These are phyloP conservation scores for Leptodontidium sp. DNA, from an alignment of 2,329 filamentous ascomycete genomes.

Conservation along the genomic window DNA sequence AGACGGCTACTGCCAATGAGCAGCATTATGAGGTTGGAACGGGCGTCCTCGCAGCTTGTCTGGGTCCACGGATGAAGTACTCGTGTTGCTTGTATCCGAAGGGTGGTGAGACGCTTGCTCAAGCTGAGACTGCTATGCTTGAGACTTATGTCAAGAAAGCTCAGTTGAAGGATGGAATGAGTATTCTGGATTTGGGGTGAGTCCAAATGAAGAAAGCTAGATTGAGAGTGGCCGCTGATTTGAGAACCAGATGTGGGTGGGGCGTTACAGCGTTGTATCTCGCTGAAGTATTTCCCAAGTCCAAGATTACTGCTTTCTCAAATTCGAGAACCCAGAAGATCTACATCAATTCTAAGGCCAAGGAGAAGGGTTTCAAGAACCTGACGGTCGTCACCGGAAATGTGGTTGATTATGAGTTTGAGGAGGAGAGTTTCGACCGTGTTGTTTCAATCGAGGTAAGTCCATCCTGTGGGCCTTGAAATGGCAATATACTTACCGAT, in stretches of 20 bases:
- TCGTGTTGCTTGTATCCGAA: constrained; percentile 71
- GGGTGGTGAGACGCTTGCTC: constrained; percentile 67
- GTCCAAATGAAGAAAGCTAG: constrained; percentile 10
- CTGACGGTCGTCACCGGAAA: constrained; percentile 72
- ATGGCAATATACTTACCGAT: not conserved
- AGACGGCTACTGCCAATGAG: constrained; percentile 69
- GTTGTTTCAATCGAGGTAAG: constrained; percentile 70
- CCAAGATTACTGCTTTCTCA: constrained; percentile 71
- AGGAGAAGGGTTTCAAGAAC: constrained; percentile 64
- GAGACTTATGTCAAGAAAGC: constrained; percentile 68
- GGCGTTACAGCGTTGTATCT: constrained; percentile 71
- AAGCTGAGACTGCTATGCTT: constrained; percentile 74
- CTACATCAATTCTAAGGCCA: constrained; percentile 68
- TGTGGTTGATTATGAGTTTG: constrained; percentile 71
- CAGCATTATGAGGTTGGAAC: constrained; percentile 80
- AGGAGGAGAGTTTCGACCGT: constrained; percentile 64
- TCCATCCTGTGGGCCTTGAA: not conserved
- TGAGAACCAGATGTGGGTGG: constrained; percentile 67
- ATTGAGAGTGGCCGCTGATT: not conserved
- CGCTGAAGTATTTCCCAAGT: constrained; percentile 69
- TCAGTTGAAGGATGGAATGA: constrained; percentile 46
- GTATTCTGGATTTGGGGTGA: constrained; percentile 44
- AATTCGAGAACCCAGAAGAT: constrained; percentile 74
- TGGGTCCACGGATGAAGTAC: constrained; percentile 78
- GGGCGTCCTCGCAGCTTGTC: constrained; percentile 64